Base-by-base conservation (phyloP, 2,329 filamentous ascomycete genomes). In the Colletotrichum sp. region DNA sequence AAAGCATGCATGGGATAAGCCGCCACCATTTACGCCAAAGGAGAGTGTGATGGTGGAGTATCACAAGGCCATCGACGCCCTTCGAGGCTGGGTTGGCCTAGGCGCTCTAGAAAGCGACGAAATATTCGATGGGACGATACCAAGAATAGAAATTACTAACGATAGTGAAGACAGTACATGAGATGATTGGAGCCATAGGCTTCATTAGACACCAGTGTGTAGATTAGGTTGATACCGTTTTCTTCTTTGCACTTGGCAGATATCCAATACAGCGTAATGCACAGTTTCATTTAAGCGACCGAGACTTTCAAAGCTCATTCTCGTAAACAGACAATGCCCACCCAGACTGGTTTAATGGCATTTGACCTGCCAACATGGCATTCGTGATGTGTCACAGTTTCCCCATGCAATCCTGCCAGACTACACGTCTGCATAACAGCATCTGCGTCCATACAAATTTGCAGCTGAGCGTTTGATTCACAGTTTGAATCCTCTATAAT, bases 1-100 rank as follows among this genome's bases (percentile, higher is more conserved):
- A 76, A 84, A 84, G 70, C 87, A 88, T 72, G 87, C 82, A 2
- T 88, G 87, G 87, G 86, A 88, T 74, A 87, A 87, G 57, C 86
- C 86, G 1, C 82, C 83, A 4, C 86, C 86, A 5, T 79, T 87
- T 75, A 76, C 82, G 2, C 84, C 84, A 11, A 87, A 88, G 67
- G 81, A 83, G 24, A 86, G 82, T 36, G 86, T 87, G 16, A 76
- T 73, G n/a, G 77, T 83, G n/a, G 87, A 88, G 75, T 88, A 88
- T 69, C 80, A 80, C n/a, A 83, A 84, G 61, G 84, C 87, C 5
- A 82, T 85, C 1, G 79, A 83, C 34, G 79, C 81, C 12, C 83
- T 88, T 21, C 83, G 83, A 58, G 77, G 79, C 13, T 88, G 86
- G 86, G 33, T 78, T 12, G 62, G 79, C 74, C 13, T 51, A 13